These are phyloP conservation scores for Fusarium albidum DNA, from an alignment of 2,329 filamentous ascomycete species.

Conservation along the genomic window DNA sequence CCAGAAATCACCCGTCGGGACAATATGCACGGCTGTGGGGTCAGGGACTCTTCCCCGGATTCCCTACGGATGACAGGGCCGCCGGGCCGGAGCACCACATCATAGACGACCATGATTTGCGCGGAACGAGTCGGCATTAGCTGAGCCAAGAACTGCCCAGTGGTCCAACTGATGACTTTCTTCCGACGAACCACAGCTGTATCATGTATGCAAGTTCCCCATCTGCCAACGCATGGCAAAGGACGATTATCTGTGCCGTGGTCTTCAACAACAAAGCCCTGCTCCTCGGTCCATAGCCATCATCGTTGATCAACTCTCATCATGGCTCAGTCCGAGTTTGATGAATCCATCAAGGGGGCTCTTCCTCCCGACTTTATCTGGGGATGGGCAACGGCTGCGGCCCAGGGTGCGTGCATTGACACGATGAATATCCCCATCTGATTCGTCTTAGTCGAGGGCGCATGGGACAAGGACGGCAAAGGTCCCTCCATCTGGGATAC, in stretches of 20 bases:
- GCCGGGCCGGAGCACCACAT: conserved; percentile 3
- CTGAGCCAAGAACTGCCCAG: background rate
- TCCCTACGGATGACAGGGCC: conserved; percentile 8
- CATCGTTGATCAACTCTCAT: background rate
- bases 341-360: conserved; percentile 16
- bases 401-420: conserved; percentile 51
- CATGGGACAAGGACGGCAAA: conserved; percentile 52
- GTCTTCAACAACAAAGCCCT: too few relatives aligned
- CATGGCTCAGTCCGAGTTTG: conserved; percentile 15
- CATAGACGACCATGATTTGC: conserved; percentile 2
- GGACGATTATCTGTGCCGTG: too few relatives aligned
- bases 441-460: conserved; percentile 48
- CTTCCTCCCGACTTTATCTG: conserved; percentile 35
- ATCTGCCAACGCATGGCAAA: conserved; percentile 8
- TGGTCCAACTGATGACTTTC: background rate
- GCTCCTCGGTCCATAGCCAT: background rate
- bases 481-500: conserved; percentile 52
- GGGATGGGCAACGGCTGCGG: conserved; percentile 52
- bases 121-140: background rate
- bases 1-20: too few relatives aligned
- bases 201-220: conserved; percentile 8
- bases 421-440: conserved; percentile 28
- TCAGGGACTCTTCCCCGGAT: background rate
- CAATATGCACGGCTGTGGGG: background rate
- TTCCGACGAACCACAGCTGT: background rate